phyloP scores from a whole-genome alignment of 495 filamentous ascomycete genomes.

The Coniosporium apollinis region DNA sequence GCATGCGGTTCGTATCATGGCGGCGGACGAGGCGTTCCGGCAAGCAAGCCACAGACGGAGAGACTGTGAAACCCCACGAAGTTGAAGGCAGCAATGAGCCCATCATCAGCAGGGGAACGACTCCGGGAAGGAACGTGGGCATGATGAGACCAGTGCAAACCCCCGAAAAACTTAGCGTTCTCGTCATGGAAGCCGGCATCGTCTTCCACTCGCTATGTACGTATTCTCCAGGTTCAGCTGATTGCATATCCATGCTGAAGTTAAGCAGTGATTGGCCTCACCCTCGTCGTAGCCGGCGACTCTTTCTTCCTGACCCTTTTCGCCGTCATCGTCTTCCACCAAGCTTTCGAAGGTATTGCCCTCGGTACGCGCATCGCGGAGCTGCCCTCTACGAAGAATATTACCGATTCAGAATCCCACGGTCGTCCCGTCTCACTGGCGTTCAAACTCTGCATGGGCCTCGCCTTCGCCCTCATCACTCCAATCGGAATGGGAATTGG shows the following conservation, averaged over 20 bases:
- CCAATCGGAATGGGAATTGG: constrained; percentile 45
- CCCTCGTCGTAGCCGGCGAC: constrained; percentile 39
- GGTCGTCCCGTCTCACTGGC: constrained; percentile 8
- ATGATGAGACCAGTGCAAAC: too few species aligned
- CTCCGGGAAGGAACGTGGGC: too few species aligned
- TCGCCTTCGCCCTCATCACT: constrained; percentile 36
- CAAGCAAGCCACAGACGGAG: too few species aligned
- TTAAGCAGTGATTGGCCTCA: constrained; percentile 36
- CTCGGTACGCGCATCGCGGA: constrained; percentile 56
- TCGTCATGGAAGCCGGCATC: constrained; percentile 53
- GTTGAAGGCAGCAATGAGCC: too few species aligned
- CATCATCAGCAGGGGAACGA: not conserved
- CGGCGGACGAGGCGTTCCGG: too few species aligned
- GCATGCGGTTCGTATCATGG: constrained; percentile 37
- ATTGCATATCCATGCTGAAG: not conserved
- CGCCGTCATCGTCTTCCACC: constrained; percentile 44
- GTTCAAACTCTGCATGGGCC: constrained; percentile 31
- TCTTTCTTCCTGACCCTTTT: constrained; percentile 38
- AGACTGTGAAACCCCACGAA: too few species aligned
- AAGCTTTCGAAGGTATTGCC: constrained; percentile 68
- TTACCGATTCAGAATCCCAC: too few species aligned
- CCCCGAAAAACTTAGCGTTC: too few species aligned
- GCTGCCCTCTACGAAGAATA: constrained; percentile 15
- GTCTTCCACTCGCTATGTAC: constrained; percentile 52
- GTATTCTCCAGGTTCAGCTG: constrained; percentile 4